Percentiles rank a stretch among this genome's conserved stretches.
Conservation (phyloP, 345 rosid genomes). For the Corchorus capsularis region DNA sequence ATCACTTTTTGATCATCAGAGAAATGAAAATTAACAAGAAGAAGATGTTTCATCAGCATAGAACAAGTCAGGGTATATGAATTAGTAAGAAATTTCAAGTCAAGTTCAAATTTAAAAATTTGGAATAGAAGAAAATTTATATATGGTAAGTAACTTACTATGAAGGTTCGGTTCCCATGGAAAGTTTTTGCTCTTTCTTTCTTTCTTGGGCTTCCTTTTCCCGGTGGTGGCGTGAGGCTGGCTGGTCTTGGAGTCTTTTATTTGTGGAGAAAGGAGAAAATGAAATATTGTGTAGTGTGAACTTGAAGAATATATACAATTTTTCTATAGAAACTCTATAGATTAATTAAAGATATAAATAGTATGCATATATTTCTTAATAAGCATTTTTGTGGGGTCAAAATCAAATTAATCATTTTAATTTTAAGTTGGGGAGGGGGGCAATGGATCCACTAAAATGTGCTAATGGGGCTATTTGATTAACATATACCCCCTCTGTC, state of each 20-base stretch:
- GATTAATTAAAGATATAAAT: too few relatives aligned
- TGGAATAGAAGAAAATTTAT: background rate
- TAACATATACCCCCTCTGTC: too few relatives aligned
- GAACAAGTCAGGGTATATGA: background rate
- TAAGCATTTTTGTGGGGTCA: background rate
- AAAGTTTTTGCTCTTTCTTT: background rate
- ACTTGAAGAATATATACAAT: too few relatives aligned
- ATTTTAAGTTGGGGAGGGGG: too few relatives aligned
- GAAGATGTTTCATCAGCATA: background rate
- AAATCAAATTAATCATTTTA: background rate
- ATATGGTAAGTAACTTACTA: constrained; percentile 20
- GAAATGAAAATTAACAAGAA: background rate
- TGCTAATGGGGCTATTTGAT: too few relatives aligned
- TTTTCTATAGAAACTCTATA: too few relatives aligned
- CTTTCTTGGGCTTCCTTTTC: background rate
- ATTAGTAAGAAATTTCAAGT: background rate
- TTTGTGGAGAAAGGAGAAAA: background rate
- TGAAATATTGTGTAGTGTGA: background rate
- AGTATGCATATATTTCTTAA: background rate
- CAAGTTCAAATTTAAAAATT: background rate
- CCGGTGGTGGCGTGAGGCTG: background rate
- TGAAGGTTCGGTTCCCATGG: constrained; percentile 39
- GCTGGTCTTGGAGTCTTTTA: background rate
- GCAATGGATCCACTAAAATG: too few relatives aligned
- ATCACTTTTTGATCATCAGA: background rate